Percentiles rank a stretch among this genome's conserved stretches.
Evolutionary conservation across 176 grass and related monocot species (phyloP).

Genomic region (Themeda triandra): DNA sequence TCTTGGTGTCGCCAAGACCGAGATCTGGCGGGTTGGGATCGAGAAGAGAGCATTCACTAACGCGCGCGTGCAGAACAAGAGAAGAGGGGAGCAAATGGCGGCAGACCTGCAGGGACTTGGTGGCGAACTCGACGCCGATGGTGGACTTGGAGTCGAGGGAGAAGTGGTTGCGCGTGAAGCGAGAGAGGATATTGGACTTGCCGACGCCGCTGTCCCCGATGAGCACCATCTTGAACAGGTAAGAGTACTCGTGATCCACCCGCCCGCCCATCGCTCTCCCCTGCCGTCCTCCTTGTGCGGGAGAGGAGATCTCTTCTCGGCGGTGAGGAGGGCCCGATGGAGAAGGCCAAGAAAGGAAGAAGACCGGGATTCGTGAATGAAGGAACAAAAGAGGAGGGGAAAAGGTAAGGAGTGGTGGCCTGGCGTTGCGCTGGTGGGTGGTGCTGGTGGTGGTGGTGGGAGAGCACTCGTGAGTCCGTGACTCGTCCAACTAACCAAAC

Average conservation of each 20-base stretch:
- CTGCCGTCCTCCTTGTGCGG: background rate
- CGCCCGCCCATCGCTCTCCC: constrained; percentile 41
- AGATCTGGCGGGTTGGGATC: constrained; percentile 26
- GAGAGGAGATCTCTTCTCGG: background rate
- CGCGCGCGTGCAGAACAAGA: background rate
- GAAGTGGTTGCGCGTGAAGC: constrained; percentile 86
- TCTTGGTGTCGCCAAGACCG: background rate
- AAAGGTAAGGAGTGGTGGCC: background rate
- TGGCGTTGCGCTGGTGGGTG: background rate
- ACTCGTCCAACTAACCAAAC: too few species aligned
- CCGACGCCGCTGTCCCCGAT: constrained; percentile 86
- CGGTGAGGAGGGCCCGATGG: background rate
- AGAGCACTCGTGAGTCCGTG: background rate
- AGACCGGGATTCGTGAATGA: background rate
- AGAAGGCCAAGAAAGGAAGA: constrained; percentile 1
- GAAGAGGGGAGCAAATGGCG: background rate
- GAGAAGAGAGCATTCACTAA: background rate
- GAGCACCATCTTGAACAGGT: constrained; percentile 92
- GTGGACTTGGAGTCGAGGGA: constrained; percentile 89
- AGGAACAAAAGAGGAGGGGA: background rate
- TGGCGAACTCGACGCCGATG: constrained; percentile 91
- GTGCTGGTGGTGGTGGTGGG: background rate
- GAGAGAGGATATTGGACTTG: constrained; percentile 86
- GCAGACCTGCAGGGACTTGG: constrained; percentile 65
- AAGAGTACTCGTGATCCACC: constrained; percentile 83